Conservation (phyloP, 257 asterid genomes). For the Solanum sejunctum region DNA sequence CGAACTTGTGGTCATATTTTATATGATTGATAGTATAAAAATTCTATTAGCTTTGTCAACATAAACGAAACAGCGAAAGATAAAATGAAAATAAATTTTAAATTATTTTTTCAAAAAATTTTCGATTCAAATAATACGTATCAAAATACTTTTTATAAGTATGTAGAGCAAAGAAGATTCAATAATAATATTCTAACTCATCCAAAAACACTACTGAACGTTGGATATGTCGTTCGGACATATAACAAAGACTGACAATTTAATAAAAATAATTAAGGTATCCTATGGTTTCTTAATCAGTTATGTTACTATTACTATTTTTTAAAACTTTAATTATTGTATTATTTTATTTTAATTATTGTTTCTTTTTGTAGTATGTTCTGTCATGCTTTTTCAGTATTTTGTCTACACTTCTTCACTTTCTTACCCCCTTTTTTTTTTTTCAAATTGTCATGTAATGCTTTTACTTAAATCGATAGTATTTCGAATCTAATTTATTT, state of each 20-base stretch:
- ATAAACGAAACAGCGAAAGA: too few relatives aligned
- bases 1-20: too few relatives aligned
- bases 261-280: not conserved
- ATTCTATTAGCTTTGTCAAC: too few relatives aligned
- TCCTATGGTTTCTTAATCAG: not conserved
- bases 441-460: not conserved
- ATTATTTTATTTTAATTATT: not conserved
- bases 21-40: too few relatives aligned
- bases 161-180: not conserved
- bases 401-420: not conserved
- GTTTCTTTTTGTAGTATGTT: not conserved
- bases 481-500: too few relatives aligned
- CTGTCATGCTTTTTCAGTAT: not conserved
- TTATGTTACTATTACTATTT: not conserved
- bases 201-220: not conserved
- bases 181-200: not conserved
- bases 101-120: fast-evolving
- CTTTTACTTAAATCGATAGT: not conserved
- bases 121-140: not conserved
- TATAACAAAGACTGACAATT: not conserved
- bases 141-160: too few relatives aligned
- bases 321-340: not conserved
- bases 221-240: not conserved
- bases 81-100: too few relatives aligned
- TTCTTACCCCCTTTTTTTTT: not conserved